Evolutionary conservation across 2,329 filamentous ascomycete species (phyloP), one percentile per base, ranked within the genome.

Genomic region (Ustulina deusta): DNA sequence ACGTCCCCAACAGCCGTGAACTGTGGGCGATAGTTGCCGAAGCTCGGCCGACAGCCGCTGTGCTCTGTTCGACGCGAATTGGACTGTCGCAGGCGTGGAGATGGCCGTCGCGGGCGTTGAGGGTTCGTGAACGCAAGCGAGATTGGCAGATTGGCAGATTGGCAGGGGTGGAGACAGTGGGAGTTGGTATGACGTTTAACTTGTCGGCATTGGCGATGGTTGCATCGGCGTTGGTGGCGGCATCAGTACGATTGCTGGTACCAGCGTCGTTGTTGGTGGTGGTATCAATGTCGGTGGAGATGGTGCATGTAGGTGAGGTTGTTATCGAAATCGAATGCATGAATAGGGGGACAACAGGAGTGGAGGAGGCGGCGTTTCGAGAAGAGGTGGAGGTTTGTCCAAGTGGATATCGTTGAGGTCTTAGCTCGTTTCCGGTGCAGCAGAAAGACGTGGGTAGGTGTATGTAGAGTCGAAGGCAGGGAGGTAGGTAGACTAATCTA

Each of bases 1-100:
- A 71, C 63, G 72, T 74, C 63, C 71, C 72, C 57, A 74, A 73
- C 51, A 72, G 69, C 60, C 69, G 65, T 44, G 71, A 72, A 68
- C 60, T 68, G 65, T 44, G 71, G 61, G 57, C 69, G 70, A 46
- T 63, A 58, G 49, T 71, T 55, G 32, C 56, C 49, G 38, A 61
- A 61, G 54, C 66, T 70, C 17, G 20, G 63, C 46, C 54, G 66
- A 46, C 56, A 22, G 54, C 40, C 52, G 61, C 32, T 60, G 32
- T 63, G 63, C n/a, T 67, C 15, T 52, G 46, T 51, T 60, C 56
- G 61, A 57, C 32, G 27, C 44, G 64, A 54, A 27, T 59, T 56
- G 64, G 40, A 29, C 51, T 38, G 54, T 59, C 40, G 59, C 61
- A 63, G 68, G 54, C 64, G 61, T 61, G 44, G 58, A 52, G 55